Conservation (phyloP, 1,284 basidiomycete species). For the Tilletiaria anomala region DNA sequence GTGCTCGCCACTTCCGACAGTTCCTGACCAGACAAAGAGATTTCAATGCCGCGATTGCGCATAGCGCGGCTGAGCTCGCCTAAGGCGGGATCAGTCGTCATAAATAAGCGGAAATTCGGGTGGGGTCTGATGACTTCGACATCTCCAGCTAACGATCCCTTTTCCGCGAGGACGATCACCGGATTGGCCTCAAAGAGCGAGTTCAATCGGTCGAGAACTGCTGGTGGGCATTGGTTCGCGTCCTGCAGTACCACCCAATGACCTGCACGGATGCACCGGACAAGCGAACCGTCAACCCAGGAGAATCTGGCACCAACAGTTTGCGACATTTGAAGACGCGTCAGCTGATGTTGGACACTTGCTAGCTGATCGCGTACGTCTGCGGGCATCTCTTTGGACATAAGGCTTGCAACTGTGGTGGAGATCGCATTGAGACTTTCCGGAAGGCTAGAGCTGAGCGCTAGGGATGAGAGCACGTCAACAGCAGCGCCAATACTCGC, state of each 20-base stretch:
- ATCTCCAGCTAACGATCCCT: constrained; percentile 64
- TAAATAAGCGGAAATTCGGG: constrained; percentile 77
- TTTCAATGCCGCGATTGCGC: constrained; percentile 91
- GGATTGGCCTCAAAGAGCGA: constrained; percentile 84
- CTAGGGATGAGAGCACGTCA: too few species aligned
- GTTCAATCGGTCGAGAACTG: constrained; percentile 91
- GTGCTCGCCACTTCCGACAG: constrained; percentile 1
- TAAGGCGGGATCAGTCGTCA: constrained; percentile 77
- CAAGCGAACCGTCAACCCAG: constrained; percentile 91
- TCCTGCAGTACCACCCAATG: constrained; percentile 83
- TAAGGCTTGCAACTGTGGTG: too few species aligned
- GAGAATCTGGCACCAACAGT: constrained; percentile 55
- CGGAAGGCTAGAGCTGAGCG: too few species aligned
- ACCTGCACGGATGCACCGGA: constrained; percentile 70
- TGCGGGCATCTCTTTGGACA: too few species aligned
- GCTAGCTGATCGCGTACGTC: too few species aligned
- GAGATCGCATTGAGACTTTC: too few species aligned
- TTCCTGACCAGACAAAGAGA: constrained; percentile 43
- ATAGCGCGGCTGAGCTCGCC: constrained; percentile 95
- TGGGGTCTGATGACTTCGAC: constrained; percentile 69
- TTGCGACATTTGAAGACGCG: too few species aligned
- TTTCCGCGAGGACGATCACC: constrained; percentile 67
- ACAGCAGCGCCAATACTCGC: too few species aligned
- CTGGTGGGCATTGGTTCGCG: constrained; percentile 87
- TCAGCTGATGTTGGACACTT: too few species aligned